Evolutionary conservation across 345 rosid species (phyloP), one percentile per base, ranked within the genome.

Genomic region (Melaleuca alternifolia): DNA sequence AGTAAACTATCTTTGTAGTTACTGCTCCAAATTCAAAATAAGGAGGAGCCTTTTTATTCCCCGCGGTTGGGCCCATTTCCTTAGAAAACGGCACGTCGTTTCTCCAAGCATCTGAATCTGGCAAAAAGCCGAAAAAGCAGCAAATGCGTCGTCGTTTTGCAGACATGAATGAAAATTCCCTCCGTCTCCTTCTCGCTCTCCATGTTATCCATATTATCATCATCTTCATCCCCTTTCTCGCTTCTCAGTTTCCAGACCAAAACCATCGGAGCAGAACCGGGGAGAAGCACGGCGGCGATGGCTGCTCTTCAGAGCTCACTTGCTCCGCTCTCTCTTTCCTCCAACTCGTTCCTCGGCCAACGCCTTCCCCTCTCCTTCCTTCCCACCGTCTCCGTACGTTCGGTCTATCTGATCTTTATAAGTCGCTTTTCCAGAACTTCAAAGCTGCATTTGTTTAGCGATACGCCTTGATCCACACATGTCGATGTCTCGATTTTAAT

Each of bases 261-360:
- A 81, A 46, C 26, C 48, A 57, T 18, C 75, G 65, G 33, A 83
- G 86, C 89, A 61, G 83, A 90, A 77, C 87, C 89, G 62, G 89
- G 89, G 71, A 85, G 13, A 37, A 84, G 86, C 86, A 93, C 95
- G 94, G 93, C 95, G 87, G 95, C 97, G 56, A 91, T 92, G 95
- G 92, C 95, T 93, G 93, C 94, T 51, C 95, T 95, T 87, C 99
- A 97, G 86, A 92, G 93, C 91, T 91, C 99, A 50, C 91, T 96
- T 88, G 84, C 91, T 10, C 90, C 96, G 44, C 96, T 96, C 37
- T 96, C 96, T 28, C 14, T 93, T 24, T 88, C 94, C 33, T 89
- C 98, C 3, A 92, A 62, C 87, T 93, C 97, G 41, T 94, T 95
- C 91, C 86, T 93, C 41, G 98, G 98, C 57, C 97, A 93, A 85